Evolutionary conservation across 768 basidiomycete genomes (phyloP).

Genomic region (Lentinus tigrinus): DNA sequence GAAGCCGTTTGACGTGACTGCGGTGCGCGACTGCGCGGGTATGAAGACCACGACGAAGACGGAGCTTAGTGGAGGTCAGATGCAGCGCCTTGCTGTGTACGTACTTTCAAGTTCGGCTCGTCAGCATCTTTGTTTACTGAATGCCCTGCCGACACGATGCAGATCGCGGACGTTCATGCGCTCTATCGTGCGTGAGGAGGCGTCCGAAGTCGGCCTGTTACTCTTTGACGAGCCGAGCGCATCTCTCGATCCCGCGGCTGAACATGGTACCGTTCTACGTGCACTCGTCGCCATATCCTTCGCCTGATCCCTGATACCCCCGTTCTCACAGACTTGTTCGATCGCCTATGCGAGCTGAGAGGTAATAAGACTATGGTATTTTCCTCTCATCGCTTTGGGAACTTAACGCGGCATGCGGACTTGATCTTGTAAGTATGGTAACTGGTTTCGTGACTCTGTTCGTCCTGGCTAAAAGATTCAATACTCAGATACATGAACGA

Average conservation of each 20-base stretch:
- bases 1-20: slow-evolving; percentile 46
- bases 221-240: slow-evolving; percentile 29
- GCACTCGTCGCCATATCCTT: neutral
- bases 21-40: slow-evolving; percentile 33
- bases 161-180: slow-evolving; percentile 30
- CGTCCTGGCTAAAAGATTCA: neutral
- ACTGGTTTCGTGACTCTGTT: neutral
- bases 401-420: slow-evolving; percentile 70
- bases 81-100: slow-evolving; percentile 23
- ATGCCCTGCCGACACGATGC: too few relatives aligned
- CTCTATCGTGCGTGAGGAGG: slow-evolving; percentile 28
- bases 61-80: slow-evolving; percentile 21
- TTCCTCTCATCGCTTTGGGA: slow-evolving; percentile 72
- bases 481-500: slow-evolving; percentile 74
- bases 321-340: slow-evolving; percentile 55
- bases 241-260: slow-evolving; percentile 50
- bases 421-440: slow-evolving; percentile 39
- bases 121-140: too few relatives aligned
- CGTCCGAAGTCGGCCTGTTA: slow-evolving; percentile 25
- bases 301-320: neutral
- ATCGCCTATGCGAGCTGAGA: slow-evolving; percentile 59
- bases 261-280: slow-evolving; percentile 46
- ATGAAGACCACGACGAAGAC: slow-evolving; percentile 38
- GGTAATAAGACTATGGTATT: slow-evolving; percentile 83
- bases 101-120: neutral